Evolutionary conservation across 345 rosid species (phyloP), one percentile per base, ranked within the genome.

Genomic region (Hibiscus trionum): DNA sequence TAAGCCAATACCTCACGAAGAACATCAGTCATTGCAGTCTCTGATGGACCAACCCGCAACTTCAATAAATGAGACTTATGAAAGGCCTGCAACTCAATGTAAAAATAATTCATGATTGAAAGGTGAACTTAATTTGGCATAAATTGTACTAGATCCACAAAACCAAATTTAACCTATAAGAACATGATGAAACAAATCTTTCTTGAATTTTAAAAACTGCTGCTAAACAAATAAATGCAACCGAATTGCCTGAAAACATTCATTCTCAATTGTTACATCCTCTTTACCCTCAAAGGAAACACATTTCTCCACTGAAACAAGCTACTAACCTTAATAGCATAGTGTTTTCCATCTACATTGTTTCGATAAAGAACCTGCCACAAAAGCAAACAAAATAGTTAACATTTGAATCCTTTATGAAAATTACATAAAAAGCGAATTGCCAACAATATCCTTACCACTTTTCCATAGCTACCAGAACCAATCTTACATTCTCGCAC

Each of bases 391-490:
- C 44, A 11, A 27, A 84, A 63, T 67, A 73, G 27, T 64, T 70
- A 73, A 53, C 11, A 65, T 37, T 56, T 35, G 46, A 59, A 61
- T 65, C 47, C 70, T 60, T 66, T 4, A 63, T 61, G 57, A 55
- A 78, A 73, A 9, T n/a, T 39, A n/a, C 19, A 44, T 16, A 26
- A 53, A 35, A 73, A 64, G 50, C n/a, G 9, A 59, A 47, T 39
- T 27, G 56, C 63, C 63, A 75, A 14, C 56, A 49, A 37, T 31
- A 64, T 62, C 73, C 93, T 82, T 87, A 96, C 99, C 94, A 96
- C 99, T 96, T 96, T 96, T 16, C 99, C 99, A 79, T 96, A 96
- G 88, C 97, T 96, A 68, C 98, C 99, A 24, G 97, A 79, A 80
- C 98, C 99, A 84, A 96, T 93, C 86, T 88, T 96, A 70, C 19